Evolutionary conservation across 108 stramenopile genomes (phyloP).

Genomic region (Pseudonitzschia multistriata): DNA sequence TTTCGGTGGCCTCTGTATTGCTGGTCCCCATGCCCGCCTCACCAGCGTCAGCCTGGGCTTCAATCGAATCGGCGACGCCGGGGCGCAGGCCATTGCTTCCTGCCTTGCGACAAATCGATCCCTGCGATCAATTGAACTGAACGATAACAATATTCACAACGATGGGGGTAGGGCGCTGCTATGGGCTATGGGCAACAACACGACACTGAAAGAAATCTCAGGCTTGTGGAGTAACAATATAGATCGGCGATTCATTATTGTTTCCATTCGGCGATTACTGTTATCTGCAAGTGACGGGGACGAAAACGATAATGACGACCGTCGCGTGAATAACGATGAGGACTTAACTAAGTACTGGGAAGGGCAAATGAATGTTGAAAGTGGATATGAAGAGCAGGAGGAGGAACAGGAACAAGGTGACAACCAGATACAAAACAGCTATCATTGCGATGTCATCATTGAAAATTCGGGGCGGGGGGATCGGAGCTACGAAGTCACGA

Average conservation of each 20-base stretch:
- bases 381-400: too few species aligned
- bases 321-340: too few species aligned
- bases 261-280: slow-evolving; percentile 32
- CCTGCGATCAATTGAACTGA: slow-evolving; percentile 25
- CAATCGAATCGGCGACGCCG: slow-evolving; percentile 32
- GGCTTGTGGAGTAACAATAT: slow-evolving; percentile 40
- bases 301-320: background rate
- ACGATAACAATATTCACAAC: slow-evolving; percentile 31
- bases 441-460: too few species aligned
- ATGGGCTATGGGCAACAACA: slow-evolving; percentile 26
- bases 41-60: slow-evolving; percentile 24
- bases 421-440: too few species aligned
- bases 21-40: background rate
- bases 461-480: too few species aligned
- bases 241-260: slow-evolving; percentile 31
- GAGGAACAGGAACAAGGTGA: too few species aligned
- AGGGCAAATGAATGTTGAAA: too few species aligned
- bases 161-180: slow-evolving; percentile 26
- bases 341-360: too few species aligned
- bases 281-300: background rate
- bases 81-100: slow-evolving; percentile 23
- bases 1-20: slow-evolving; percentile 11
- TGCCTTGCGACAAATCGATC: slow-evolving; percentile 26
- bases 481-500: too few species aligned
- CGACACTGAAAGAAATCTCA: slow-evolving; percentile 27